Evolutionary conservation across 2,329 filamentous ascomycete species (phyloP), one percentile per base, ranked within the genome.

Genomic region (Fragosphaeria purpurea): DNA sequence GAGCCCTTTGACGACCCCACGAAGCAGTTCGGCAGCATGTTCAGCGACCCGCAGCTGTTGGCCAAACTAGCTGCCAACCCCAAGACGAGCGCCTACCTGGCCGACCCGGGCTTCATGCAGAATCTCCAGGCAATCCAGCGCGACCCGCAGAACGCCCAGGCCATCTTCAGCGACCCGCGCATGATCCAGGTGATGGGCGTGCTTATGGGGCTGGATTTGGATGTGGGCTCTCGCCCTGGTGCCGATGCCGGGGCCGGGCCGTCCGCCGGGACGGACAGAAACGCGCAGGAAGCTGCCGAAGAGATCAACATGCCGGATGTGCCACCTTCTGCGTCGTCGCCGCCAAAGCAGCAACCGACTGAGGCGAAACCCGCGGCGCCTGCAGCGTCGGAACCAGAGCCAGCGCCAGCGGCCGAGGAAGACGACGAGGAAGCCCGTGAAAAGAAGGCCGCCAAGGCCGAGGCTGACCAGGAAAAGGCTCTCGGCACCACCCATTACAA

Each of bases 401-500:
- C 56, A 50, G 44, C 5, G 30, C 33, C 55, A 54, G 72, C 76
- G 50, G 72, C 73, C 1, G 59, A 56, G 46, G 83, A 86, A 61
- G 70, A 76, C 11, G 88, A 95, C 58, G 89, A 95, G 62, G 93
- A 97, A 67, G 78, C 83, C 1, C 66, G 82, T 50, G 86, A 86
- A 54, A 89, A 90, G 70, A 86, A 86, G 71, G 87, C 93, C 74
- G 88, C 88, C 41, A 95, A 97, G 75, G 87, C 85, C 62, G 88
- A 86, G 56, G 93, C 90, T 43, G 93, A 98, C 61, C 87, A 89
- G 66, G 86, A 96, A 71, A 98, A 98, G 80, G 86, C 84, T 34
- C 75, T 94, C 51, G 93, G 93, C 52, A 98, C 91, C 11, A 88
- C 93, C 60, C 84, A 85, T 67, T 98, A 98, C 78, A 98, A 98